A percentile compares a stretch with the other conserved stretches of the same genome.
These are phyloP conservation scores for Fusarium sororula DNA, from an alignment of 2,329 filamentous ascomycete genomes.

Conservation along the genomic window DNA sequence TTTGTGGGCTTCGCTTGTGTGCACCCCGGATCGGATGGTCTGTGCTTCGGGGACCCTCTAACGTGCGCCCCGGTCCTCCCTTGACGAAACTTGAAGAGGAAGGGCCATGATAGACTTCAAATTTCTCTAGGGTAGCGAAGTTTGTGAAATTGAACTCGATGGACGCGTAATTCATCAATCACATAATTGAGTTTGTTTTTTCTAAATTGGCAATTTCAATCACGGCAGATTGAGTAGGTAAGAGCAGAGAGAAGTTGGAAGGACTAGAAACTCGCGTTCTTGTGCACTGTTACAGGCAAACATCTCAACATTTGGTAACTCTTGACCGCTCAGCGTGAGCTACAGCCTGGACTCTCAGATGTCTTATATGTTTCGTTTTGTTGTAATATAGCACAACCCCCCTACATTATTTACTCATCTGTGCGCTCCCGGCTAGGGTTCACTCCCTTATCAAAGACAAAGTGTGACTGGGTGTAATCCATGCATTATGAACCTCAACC, in stretches of 20 bases:
- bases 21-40: slow-evolving; percentile 32
- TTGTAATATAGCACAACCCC: neutral
- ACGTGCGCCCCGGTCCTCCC: slow-evolving; percentile 16
- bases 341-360: neutral
- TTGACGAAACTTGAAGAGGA: neutral
- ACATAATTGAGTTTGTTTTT: neutral
- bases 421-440: slow-evolving; percentile 14
- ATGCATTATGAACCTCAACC: neutral
- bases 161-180: neutral
- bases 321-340: neutral
- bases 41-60: slow-evolving; percentile 20
- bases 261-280: neutral
- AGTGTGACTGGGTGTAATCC: neutral
- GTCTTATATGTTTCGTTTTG: neutral
- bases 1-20: slow-evolving; percentile 40
- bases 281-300: too few species aligned
- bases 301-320: neutral
- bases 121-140: neutral
- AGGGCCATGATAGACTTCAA: neutral
- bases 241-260: too few species aligned
- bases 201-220: neutral
- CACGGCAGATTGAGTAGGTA: neutral
- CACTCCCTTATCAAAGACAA: slow-evolving; percentile 7
- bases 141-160: neutral
- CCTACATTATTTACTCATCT: neutral